Evolutionary conservation across 495 filamentous ascomycete species (phyloP), one percentile per base, ranked within the genome.

Genomic region (Glonium stellatum): DNA sequence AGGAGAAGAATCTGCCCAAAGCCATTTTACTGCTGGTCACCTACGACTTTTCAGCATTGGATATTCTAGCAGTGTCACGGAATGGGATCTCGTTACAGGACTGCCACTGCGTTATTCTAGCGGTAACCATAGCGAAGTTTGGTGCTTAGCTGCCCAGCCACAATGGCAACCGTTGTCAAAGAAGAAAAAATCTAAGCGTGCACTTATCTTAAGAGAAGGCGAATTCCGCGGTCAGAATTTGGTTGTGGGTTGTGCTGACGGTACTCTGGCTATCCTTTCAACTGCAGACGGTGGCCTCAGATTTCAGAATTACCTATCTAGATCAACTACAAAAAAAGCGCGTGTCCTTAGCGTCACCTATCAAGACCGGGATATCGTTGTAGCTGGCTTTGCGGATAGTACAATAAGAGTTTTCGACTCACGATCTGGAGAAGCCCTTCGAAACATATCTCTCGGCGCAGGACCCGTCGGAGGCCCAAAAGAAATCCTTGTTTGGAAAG

Each of bases 41-140:
- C 80, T 95, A 67, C 83, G 93, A 65, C 80, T 99, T 31, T 97
- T 97, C 76, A 97, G 92, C 73, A 93, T 97, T 70, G 93, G 95
- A 58, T 96, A 92, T 71, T 96, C 92, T 15, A 86, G 86, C 36
- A 84, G 84, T 9, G 84, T 99, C 53, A 97, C 92, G 1, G 93
- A 99, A 72, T 99, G 93, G 93, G 86, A 97, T 75, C 72, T 97
- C 10, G 82, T 83, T 60, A 86, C 82, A 61, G 89, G 89, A 5
- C 76, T 80, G 54, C 88, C 90, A 8, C 75, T 84, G 70, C 82
- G 86, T 35, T 87, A 96, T 69, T 87, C 90, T 9, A 89, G 88
- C 69, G 92, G 92, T 19, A 95, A 92, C 71, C 87, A 95, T 70
- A 92, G 92, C 41, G 93, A 95, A 65, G 92, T 97, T 59, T 99